A percentile compares a stretch with the other conserved stretches of the same genome.
Evolutionary conservation across 2,329 filamentous ascomycete genomes (phyloP).

Genomic region (Drechslera avenae): DNA sequence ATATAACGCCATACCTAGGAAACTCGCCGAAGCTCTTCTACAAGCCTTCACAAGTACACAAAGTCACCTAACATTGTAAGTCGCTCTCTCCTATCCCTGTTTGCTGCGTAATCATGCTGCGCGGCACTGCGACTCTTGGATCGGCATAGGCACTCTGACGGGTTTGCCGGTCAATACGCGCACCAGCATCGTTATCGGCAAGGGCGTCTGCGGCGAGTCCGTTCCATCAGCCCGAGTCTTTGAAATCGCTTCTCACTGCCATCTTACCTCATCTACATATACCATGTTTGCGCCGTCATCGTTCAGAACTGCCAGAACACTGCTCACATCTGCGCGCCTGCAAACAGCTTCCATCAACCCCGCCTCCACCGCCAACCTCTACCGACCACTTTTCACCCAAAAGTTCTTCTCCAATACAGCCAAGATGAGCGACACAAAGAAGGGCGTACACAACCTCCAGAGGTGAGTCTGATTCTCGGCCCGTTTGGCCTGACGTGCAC

Average conservation of each 20-base stretch:
- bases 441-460: constrained; percentile 57
- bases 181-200: constrained; percentile 38
- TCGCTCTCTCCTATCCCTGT: constrained; percentile 12
- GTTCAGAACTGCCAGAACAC: constrained; percentile 46
- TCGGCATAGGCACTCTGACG: constrained; percentile 33
- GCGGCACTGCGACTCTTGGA: constrained; percentile 11
- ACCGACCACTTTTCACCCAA: constrained; percentile 42
- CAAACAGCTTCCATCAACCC: constrained; percentile 41
- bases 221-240: constrained; percentile 43
- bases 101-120: constrained; percentile 5
- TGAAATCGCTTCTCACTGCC: constrained; percentile 38
- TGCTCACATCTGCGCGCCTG: constrained; percentile 51
- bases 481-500: constrained; percentile 6
- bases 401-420: constrained; percentile 50
- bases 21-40: constrained; percentile 7
- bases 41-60: constrained; percentile 21
- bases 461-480: constrained; percentile 43
- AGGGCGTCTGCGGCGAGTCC: constrained; percentile 30
- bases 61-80: constrained; percentile 33
- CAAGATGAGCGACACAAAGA: constrained; percentile 49
- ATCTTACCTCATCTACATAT: constrained; percentile 37
- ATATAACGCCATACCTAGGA: constrained; percentile 15
- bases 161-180: constrained; percentile 41
- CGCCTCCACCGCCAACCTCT: constrained; percentile 37
- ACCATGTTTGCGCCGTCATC: constrained; percentile 49